A percentile compares a stretch with the other conserved stretches of the same genome.
Evolutionary conservation across 768 basidiomycete species (phyloP).

Genomic region (Hydnomerulius pinastri): DNA sequence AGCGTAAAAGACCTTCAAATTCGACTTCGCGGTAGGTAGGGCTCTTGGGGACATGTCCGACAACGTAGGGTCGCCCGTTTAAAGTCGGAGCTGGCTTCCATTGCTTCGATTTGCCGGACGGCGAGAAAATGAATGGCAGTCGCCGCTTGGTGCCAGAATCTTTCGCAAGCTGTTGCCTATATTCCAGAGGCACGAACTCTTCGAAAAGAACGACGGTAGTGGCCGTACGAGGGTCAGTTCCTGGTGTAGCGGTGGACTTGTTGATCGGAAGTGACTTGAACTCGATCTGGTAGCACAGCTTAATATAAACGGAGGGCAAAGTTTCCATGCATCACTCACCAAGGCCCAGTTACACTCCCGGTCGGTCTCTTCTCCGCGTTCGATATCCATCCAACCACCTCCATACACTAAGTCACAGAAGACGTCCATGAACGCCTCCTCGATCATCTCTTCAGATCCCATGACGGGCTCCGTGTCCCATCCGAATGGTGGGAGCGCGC

Average conservation of each 20-base stretch:
- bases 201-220: conserved; percentile 82
- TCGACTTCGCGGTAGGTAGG: conserved; percentile 66
- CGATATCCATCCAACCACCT: conserved; percentile 82
- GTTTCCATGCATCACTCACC: conserved; percentile 48
- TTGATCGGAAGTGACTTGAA: conserved; percentile 73
- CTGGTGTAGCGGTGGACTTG: conserved; percentile 16
- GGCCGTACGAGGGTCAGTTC: conserved; percentile 68
- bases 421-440: conserved; percentile 88
- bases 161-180: conserved; percentile 70
- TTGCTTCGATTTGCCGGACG: conserved; percentile 46
- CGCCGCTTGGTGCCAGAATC: conserved; percentile 56
- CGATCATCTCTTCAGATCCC: conserved; percentile 78
- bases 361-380: conserved; percentile 69
- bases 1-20: conserved; percentile 74
- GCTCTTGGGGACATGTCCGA: conserved; percentile 57
- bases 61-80: conserved; percentile 74
- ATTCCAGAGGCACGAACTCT: conserved; percentile 91
- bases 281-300: conserved; percentile 59
- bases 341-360: conserved; percentile 92
- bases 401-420: conserved; percentile 83
- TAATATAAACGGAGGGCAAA: background rate
- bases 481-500: conserved; percentile 75
- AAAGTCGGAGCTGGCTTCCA: conserved; percentile 86
- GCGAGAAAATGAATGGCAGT: conserved; percentile 68
- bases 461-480: conserved; percentile 90